Conservation (phyloP, 1,284 basidiomycete genomes). For the Ustilago vetiveriae region DNA sequence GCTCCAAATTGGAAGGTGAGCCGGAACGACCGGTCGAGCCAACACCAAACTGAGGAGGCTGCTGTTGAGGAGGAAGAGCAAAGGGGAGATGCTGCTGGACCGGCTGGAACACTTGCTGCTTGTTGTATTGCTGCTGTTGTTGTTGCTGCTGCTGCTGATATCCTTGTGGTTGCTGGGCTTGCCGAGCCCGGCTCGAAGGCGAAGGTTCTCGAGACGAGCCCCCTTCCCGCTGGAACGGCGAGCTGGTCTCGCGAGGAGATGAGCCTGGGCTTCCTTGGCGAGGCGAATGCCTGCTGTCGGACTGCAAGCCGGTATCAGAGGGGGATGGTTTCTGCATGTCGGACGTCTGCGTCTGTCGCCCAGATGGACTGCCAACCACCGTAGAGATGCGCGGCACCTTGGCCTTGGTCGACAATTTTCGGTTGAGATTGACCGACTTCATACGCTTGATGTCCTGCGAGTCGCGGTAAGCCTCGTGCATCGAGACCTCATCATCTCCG, state of each 20-base stretch:
- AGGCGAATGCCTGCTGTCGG: conserved; percentile 33
- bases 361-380: conserved; percentile 93
- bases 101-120: conserved; percentile 38
- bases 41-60: conserved; percentile 35
- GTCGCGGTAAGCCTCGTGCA: conserved; percentile 76
- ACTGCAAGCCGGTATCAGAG: conserved; percentile 34
- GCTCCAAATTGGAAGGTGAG: conserved; percentile 35
- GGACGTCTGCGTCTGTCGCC: conserved; percentile 44
- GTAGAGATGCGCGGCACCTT: conserved; percentile 91
- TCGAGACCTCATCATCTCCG: conserved; percentile 45
- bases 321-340: conserved; percentile 46
- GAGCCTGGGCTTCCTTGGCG: conserved; percentile 30
- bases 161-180: conserved; percentile 23
- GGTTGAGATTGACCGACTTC: conserved; percentile 84
- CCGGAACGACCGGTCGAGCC: conserved; percentile 18
- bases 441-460: conserved; percentile 90
- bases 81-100: conserved; percentile 42
- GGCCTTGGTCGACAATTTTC: conserved; percentile 92
- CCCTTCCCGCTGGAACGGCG: conserved; percentile 33
- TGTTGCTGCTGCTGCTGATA: conserved; percentile 25
- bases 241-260: conserved; percentile 27
- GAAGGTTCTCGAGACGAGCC: conserved; percentile 34
- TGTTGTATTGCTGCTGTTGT: conserved; percentile 17
- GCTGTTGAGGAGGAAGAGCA: conserved; percentile 63
- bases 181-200: conserved; percentile 18